These are phyloP conservation scores for Phytopythium kandeliae DNA, from an alignment of 352 stramenopile species.

Conservation along the genomic window DNA sequence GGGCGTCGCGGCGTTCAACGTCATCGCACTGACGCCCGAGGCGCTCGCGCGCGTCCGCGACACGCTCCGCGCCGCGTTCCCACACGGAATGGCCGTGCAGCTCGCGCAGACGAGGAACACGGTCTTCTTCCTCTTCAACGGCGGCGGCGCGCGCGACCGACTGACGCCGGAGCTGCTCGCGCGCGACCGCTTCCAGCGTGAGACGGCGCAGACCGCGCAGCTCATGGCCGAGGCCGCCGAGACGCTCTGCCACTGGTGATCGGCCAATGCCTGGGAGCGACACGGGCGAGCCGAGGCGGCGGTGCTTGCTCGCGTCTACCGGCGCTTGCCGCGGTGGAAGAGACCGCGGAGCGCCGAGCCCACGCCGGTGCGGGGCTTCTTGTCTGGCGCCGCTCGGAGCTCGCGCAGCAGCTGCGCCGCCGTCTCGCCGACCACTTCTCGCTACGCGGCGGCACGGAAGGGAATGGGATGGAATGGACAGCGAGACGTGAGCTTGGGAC, in stretches of 20 bases:
- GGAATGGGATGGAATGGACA: neutral
- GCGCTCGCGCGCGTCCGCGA: conserved; percentile 21
- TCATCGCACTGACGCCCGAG: conserved; percentile 38
- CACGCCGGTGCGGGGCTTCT: conserved; percentile 9
- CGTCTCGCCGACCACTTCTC: neutral
- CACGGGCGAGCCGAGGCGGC: no score
- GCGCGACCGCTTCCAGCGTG: conserved; percentile 15
- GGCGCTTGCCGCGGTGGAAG: conserved; percentile 3
- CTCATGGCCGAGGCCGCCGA: no score
- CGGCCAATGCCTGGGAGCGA: neutral
- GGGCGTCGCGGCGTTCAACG: conserved; percentile 51
- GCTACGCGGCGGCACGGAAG: no score
- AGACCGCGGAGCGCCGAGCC: neutral
- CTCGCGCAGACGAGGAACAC: conserved; percentile 29
- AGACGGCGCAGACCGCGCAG: conserved; percentile 17
- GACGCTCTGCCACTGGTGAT: no score
- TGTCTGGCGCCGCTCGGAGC: conserved; percentile 18
- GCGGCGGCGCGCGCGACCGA: conserved; percentile 2
- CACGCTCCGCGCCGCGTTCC: conserved; percentile 23
- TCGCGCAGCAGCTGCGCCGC: conserved; percentile 12
- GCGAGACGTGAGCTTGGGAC: neutral
- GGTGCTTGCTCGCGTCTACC: no score
- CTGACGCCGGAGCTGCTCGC: conserved; percentile 12
- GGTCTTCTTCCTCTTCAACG: conserved; percentile 36
- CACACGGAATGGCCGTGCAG: conserved; percentile 12